These are phyloP conservation scores for Wickerhamomyces chaumierensis DNA, from an alignment of 805 yeast species.

Conservation along the genomic window DNA sequence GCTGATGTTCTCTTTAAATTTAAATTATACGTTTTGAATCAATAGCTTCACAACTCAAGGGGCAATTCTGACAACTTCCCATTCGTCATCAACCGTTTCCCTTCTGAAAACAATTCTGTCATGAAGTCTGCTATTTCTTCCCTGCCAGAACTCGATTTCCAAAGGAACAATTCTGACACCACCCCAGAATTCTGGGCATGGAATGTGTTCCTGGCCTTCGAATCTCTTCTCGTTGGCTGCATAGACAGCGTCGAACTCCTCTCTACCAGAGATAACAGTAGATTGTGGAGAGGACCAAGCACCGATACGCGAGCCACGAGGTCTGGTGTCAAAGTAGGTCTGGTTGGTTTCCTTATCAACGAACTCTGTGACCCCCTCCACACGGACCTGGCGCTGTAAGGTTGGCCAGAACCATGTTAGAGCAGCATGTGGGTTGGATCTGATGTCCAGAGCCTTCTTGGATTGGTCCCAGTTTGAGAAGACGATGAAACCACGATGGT, in stretches of 20 bases:
- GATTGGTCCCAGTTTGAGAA: slow-evolving; percentile 90
- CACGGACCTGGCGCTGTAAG: slow-evolving; percentile 83
- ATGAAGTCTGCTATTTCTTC: slow-evolving; percentile 79
- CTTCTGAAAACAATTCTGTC: slow-evolving; percentile 74
- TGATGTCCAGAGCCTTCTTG: slow-evolving; percentile 65
- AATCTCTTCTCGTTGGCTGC: slow-evolving; percentile 42
- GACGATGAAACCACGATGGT: slow-evolving; percentile 69
- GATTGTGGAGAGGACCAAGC: slow-evolving; percentile 97
- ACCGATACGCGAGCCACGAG: slow-evolving; percentile 87
- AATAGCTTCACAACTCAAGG: slow-evolving; percentile 39
- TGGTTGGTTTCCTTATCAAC: slow-evolving; percentile 65
- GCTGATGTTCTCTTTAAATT: too few relatives aligned
- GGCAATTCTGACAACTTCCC: slow-evolving; percentile 63
- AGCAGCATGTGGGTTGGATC: slow-evolving; percentile 68
- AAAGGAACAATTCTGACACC: slow-evolving; percentile 82
- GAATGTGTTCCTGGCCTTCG: slow-evolving; percentile 51
- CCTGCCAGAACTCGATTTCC: slow-evolving; percentile 97
- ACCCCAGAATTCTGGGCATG: slow-evolving; percentile 95
- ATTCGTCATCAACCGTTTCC: slow-evolving; percentile 35
- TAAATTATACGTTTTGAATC: too few relatives aligned
- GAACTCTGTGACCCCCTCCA: slow-evolving; percentile 75
- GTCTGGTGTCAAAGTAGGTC: slow-evolving; percentile 76
- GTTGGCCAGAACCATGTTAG: slow-evolving; percentile 88
- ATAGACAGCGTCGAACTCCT: slow-evolving; percentile 48
- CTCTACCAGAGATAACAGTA: slow-evolving; percentile 41